A percentile compares a stretch with the other conserved stretches of the same genome.
phyloP scores from a whole-genome alignment of 495 filamentous ascomycete species.

The Hypomontagnella submonticulosa region DNA sequence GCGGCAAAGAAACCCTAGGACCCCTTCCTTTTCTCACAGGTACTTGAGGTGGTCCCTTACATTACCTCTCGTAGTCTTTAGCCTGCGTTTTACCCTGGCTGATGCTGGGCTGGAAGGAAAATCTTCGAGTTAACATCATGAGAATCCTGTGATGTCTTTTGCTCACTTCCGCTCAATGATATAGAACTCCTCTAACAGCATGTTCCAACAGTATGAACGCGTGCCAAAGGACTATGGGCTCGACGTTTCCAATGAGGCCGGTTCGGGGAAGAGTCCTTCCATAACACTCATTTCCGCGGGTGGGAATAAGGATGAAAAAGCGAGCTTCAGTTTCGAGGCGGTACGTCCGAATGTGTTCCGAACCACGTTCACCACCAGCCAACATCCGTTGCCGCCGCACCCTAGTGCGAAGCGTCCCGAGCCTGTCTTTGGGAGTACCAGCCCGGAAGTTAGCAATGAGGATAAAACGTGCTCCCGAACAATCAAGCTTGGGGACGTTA shows the following conservation, averaged over 20 bases:
- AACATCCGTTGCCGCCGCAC: constrained; percentile 68
- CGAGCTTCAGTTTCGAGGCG: constrained; percentile 68
- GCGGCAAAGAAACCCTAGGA: constrained; percentile 29
- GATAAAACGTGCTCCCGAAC: constrained; percentile 45
- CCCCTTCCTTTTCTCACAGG: too few relatives aligned
- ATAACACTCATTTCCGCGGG: constrained; percentile 59
- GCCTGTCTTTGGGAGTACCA: constrained; percentile 42
- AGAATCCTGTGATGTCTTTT: constrained; percentile 1
- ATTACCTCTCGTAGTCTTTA: background rate
- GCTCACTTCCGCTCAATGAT: constrained; percentile 2
- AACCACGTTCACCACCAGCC: constrained; percentile 68
- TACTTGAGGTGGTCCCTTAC: constrained; percentile 24
- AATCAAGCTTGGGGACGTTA: constrained; percentile 61
- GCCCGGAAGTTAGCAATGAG: constrained; percentile 41
- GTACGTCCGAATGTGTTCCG: constrained; percentile 70
- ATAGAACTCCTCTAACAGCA: constrained; percentile 11
- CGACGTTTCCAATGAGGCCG: constrained; percentile 7
- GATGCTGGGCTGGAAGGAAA: background rate
- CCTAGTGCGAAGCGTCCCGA: constrained; percentile 65
- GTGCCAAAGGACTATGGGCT: constrained; percentile 41
- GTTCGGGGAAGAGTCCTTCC: constrained; percentile 13
- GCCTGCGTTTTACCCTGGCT: constrained; percentile 1
- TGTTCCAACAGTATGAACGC: constrained; percentile 45
- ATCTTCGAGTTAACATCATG: constrained; percentile 5
- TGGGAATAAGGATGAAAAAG: constrained; percentile 44